Percentiles rank a stretch among this genome's conserved stretches.
phyloP scores from a whole-genome alignment of 106 monocot genomes.

The Dendrobium chrysotoxum region DNA sequence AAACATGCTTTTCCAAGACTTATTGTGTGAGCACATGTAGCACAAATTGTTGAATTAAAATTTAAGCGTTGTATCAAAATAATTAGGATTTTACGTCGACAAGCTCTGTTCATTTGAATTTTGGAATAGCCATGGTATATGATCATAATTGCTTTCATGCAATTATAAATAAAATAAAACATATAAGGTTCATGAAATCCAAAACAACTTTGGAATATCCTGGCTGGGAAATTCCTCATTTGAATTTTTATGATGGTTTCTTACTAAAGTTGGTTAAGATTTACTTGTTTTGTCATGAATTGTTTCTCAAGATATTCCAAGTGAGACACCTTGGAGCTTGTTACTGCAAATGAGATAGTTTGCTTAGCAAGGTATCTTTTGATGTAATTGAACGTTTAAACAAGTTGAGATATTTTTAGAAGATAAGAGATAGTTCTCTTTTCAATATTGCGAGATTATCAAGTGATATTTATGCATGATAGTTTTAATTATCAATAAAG shows the following conservation, averaged over 20 bases:
- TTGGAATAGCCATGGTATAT: neutral
- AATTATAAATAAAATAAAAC: neutral
- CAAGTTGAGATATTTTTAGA: too few species aligned
- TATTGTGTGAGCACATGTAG: too few species aligned
- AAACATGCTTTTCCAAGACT: neutral
- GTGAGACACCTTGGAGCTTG: too few species aligned
- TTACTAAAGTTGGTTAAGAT: neutral
- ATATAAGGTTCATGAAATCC: neutral
- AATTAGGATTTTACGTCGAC: neutral
- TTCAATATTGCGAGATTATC: too few species aligned
- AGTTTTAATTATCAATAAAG: too few species aligned
- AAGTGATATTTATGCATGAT: too few species aligned
- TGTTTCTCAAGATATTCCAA: too few species aligned
- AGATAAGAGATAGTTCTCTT: too few species aligned
- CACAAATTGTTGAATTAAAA: neutral
- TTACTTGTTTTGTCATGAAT: neutral
- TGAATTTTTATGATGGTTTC: neutral
- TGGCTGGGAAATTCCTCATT: neutral
- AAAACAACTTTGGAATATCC: neutral
- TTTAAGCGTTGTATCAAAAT: neutral
- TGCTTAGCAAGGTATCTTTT: too few species aligned
- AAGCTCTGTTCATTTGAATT: neutral
- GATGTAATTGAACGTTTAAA: too few species aligned
- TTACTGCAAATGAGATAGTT: too few species aligned
- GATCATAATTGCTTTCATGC: neutral